phyloP scores from a whole-genome alignment of 768 basidiomycete species.

The Tricholoma sp. region DNA sequence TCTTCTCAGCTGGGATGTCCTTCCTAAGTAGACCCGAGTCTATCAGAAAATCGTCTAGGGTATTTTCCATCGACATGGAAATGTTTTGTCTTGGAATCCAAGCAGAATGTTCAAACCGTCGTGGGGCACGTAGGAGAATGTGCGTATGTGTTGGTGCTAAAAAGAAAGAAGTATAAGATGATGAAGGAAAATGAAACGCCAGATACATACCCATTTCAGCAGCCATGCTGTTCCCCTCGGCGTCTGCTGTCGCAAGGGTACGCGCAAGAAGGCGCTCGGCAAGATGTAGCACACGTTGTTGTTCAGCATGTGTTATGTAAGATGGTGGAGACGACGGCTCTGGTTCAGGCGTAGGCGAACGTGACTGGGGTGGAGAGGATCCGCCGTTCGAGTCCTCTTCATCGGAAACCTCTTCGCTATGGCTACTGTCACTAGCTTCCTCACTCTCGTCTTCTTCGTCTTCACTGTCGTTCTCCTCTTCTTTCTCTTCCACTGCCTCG shows the following conservation, averaged over 20 bases:
- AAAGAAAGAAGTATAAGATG: neutral
- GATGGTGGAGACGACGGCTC: slow-evolving; percentile 2
- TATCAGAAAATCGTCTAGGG: slow-evolving; percentile 35
- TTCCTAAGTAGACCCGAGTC: slow-evolving; percentile 24
- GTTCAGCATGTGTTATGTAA: slow-evolving; percentile 15
- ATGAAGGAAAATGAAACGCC: neutral
- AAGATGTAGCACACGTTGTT: slow-evolving; percentile 21
- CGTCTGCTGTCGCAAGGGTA: slow-evolving; percentile 25
- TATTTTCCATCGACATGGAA: slow-evolving; percentile 29
- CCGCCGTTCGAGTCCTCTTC: slow-evolving; percentile 4
- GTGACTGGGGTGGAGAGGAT: slow-evolving; percentile 8
- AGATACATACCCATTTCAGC: slow-evolving; percentile 23
- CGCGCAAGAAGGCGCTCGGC: slow-evolving; percentile 31
- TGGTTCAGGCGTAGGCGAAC: slow-evolving; percentile 11
- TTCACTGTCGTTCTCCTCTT: slow-evolving; percentile 15
- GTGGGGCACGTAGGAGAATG: slow-evolving; percentile 39
- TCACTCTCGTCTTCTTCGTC: slow-evolving; percentile 9
- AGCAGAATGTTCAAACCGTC: slow-evolving; percentile 40
- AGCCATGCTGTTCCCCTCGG: slow-evolving; percentile 23
- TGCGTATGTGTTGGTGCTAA: slow-evolving; percentile 43
- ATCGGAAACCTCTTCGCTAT: slow-evolving; percentile 8
- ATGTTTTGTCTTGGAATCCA: slow-evolving; percentile 45
- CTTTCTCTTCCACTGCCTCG: slow-evolving; percentile 19
- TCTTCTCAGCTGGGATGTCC: neutral
- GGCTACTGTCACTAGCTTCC: slow-evolving; percentile 14